A percentile compares a stretch with the other conserved stretches of the same genome.
These are phyloP conservation scores for Eutypella sp. DNA, from an alignment of 2,329 filamentous ascomycete species.

Conservation along the genomic window DNA sequence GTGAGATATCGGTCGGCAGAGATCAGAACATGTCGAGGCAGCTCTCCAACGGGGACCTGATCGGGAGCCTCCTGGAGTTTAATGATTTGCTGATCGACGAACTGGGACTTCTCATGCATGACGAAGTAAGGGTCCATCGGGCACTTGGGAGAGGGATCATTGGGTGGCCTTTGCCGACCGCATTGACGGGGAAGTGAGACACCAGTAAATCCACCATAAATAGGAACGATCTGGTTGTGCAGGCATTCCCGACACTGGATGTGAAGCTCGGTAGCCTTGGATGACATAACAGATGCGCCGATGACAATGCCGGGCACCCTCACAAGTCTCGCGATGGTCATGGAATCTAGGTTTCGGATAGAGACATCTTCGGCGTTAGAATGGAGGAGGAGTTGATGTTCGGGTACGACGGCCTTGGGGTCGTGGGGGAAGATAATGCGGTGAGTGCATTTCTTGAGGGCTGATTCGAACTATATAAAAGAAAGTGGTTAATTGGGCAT, in stretches of 20 bases:
- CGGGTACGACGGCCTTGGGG: conserved; percentile 63
- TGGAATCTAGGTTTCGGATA: conserved; percentile 89
- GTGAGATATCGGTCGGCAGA: conserved; percentile 95
- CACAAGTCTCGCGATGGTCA: conserved; percentile 90
- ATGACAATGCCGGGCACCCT: conserved; percentile 97
- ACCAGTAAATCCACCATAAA: conserved; percentile 82
- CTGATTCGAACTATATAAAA: conserved; percentile 84
- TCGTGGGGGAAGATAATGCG: conserved; percentile 84
- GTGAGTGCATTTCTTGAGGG: conserved; percentile 85
- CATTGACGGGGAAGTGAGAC: conserved; percentile 80
- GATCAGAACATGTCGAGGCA: conserved; percentile 90
- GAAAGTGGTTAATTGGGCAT: conserved; percentile 6
- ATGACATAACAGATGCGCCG: conserved; percentile 92
- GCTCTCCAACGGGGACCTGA: conserved; percentile 92
- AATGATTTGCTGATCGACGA: conserved; percentile 96
- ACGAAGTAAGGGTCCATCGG: conserved; percentile 95
- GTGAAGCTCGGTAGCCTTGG: conserved; percentile 81
- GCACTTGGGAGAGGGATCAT: conserved; percentile 69
- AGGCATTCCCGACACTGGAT: conserved; percentile 87
- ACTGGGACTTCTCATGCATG: conserved; percentile 86
- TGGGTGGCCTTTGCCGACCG: conserved; percentile 55
- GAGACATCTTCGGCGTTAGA: conserved; percentile 87
- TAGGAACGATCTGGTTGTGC: conserved; percentile 62
- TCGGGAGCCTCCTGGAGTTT: conserved; percentile 97
- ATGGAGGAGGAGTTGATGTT: conserved; percentile 92